Evolutionary conservation across 2,329 filamentous ascomycete species (phyloP).

Genomic region (Pyrenophora seminiperda): DNA sequence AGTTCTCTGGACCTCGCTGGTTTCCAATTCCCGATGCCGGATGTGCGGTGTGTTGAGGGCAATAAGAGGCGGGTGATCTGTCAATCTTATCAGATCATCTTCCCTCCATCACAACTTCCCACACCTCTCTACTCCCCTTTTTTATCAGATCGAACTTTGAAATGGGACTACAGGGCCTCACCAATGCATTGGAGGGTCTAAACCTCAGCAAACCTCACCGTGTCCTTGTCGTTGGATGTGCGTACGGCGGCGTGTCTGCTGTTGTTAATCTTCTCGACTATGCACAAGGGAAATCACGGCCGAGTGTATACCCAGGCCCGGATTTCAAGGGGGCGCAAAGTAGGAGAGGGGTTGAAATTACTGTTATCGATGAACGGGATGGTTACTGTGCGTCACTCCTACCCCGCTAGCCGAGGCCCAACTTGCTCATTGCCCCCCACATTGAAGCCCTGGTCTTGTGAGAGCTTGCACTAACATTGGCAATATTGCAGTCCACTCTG

Average conservation of each 20-base stretch:
- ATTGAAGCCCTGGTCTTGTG: conserved; percentile 13
- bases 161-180: conserved; percentile 38
- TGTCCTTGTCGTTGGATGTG: conserved; percentile 71
- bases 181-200: conserved; percentile 33
- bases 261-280: conserved; percentile 71
- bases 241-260: conserved; percentile 72
- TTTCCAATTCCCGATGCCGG: conserved; percentile 23
- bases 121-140: conserved; percentile 5
- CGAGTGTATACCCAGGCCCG: conserved; percentile 48
- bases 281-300: conserved; percentile 60
- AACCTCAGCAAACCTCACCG: conserved; percentile 41
- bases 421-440: conserved; percentile 7
- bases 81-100: conserved; percentile 48
- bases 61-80: conserved; percentile 12
- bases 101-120: conserved; percentile 2
- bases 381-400: conserved; percentile 70
- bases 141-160: conserved; percentile 25
- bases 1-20: conserved; percentile 1
- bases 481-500: conserved; percentile 66
- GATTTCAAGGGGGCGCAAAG: conserved; percentile 45
- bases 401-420: conserved; percentile 26
- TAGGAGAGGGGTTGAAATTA: conserved; percentile 68
- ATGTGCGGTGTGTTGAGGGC: conserved; percentile 3
- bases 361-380: conserved; percentile 78
- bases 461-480: conserved; percentile 23